Conservation (phyloP, 352 stramenopile species). For the Globisporangium abappressorium region DNA sequence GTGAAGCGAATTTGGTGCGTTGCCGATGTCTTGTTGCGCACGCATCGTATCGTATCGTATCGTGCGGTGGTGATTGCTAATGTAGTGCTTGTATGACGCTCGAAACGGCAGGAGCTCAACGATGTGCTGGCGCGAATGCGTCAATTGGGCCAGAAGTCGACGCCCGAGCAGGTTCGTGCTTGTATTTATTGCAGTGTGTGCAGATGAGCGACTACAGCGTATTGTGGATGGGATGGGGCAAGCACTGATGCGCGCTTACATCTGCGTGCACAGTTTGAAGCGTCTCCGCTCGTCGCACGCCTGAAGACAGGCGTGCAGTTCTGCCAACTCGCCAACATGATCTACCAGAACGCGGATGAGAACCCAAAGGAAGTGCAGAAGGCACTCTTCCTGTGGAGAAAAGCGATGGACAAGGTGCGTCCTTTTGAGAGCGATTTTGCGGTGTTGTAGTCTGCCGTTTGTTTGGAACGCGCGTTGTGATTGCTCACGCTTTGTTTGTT, state of each 20-base stretch:
- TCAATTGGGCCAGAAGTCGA: constrained; percentile 45
- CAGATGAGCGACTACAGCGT: too few relatives aligned
- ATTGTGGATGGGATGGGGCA: background rate
- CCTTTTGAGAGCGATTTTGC: background rate
- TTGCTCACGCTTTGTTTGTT: background rate
- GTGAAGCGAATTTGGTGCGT: constrained; percentile 41
- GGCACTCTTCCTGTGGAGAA: constrained; percentile 73
- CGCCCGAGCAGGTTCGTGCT: constrained; percentile 48
- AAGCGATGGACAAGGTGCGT: constrained; percentile 72
- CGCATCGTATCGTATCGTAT: background rate
- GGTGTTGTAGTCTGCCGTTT: background rate
- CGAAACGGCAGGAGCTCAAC: constrained; percentile 45
- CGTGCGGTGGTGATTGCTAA: background rate
- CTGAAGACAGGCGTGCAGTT: constrained; percentile 58
- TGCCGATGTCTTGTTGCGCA: background rate
- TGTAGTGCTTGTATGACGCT: background rate
- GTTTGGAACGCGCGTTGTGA: background rate
- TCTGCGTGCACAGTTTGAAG: constrained; percentile 43
- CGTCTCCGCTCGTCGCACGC: constrained; percentile 53
- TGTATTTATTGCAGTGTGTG: background rate
- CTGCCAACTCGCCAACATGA: constrained; percentile 77
- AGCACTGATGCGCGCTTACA: background rate
- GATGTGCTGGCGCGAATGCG: constrained; percentile 54
- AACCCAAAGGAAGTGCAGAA: constrained; percentile 67
- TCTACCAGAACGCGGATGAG: constrained; percentile 73